Percentiles rank a stretch among this genome's conserved stretches.
These are phyloP conservation scores for Gyrodon tennesseensis DNA, from an alignment of 1,284 basidiomycete genomes.

Conservation along the genomic window DNA sequence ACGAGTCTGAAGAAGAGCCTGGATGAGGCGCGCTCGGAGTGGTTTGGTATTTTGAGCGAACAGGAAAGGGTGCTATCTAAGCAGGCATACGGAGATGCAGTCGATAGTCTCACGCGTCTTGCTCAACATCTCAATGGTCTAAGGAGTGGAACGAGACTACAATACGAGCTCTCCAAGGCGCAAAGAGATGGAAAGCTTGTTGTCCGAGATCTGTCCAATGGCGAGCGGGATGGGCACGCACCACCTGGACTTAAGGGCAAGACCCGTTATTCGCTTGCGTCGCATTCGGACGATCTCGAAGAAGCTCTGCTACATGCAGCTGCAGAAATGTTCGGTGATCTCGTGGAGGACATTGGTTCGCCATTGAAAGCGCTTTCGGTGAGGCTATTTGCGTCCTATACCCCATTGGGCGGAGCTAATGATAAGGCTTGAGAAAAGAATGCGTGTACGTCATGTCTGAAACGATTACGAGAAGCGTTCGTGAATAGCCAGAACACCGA, in stretches of 20 bases:
- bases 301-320: conserved; percentile 64
- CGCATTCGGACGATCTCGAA: conserved; percentile 51
- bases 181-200: conserved; percentile 58
- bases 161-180: conserved; percentile 75
- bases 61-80: conserved; percentile 49
- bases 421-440: conserved; percentile 46
- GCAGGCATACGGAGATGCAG: conserved; percentile 78
- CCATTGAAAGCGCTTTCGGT: conserved; percentile 78
- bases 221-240: conserved; percentile 29
- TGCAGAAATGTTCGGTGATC: conserved; percentile 75
- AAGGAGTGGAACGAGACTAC: conserved; percentile 77
- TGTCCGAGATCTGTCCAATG: conserved; percentile 37
- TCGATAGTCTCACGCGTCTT: conserved; percentile 79
- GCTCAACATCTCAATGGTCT: conserved; percentile 91
- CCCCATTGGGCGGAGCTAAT: conserved; percentile 12
- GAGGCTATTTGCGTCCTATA: conserved; percentile 36
- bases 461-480: conserved; percentile 65
- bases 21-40: conserved; percentile 81
- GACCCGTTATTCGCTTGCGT: conserved; percentile 23
- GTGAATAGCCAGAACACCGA: conserved; percentile 42
- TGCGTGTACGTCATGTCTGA: conserved; percentile 61
- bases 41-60: conserved; percentile 53
- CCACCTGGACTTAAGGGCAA: conserved; percentile 19
- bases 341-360: conserved; percentile 81
- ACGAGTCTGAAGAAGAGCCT: conserved; percentile 82